A percentile compares a stretch with the other conserved stretches of the same genome.
Evolutionary conservation across 1,139 yeast species (phyloP).

Genomic region (Hyphopichia pseudoburtonii): DNA sequence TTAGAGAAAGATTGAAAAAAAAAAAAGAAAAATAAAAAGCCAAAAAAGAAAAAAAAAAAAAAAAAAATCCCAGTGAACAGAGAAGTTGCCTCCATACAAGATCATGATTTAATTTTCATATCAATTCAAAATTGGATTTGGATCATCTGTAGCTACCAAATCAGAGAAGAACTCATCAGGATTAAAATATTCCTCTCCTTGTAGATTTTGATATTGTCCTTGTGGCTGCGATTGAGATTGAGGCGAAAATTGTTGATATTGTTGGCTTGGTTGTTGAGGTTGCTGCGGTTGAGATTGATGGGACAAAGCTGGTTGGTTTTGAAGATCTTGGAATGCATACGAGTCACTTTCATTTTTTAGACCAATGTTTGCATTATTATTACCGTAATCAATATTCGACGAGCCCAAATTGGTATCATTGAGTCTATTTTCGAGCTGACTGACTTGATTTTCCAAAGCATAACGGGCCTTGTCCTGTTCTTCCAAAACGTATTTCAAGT

Average conservation of each 20-base stretch:
- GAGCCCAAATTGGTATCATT: background rate
- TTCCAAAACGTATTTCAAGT: conserved; percentile 46
- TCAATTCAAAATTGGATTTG: conserved; percentile 1
- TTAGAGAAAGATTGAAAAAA: background rate
- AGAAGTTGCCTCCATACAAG: background rate
- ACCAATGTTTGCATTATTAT: background rate
- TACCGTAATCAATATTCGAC: background rate
- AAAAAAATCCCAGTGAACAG: background rate
- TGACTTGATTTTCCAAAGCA: conserved; percentile 18
- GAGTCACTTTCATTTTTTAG: background rate
- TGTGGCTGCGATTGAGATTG: no score
- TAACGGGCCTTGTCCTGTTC: conserved; percentile 31
- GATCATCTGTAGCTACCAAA: conserved; percentile 1
- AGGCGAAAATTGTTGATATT: background rate
- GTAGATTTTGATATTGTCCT: background rate
- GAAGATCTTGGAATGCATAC: background rate
- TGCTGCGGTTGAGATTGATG: background rate
- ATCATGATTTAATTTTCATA: no score
- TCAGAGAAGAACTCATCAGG: conserved; percentile 5
- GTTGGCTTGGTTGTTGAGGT: background rate
- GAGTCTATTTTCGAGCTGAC: conserved; percentile 9
- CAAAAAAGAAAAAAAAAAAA: background rate
- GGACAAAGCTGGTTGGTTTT: background rate
- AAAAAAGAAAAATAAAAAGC: background rate
- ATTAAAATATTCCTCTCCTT: conserved; percentile 3